phyloP scores from a whole-genome alignment of 2,329 filamentous ascomycete species.

The Cadophora luteo-olivacea region DNA sequence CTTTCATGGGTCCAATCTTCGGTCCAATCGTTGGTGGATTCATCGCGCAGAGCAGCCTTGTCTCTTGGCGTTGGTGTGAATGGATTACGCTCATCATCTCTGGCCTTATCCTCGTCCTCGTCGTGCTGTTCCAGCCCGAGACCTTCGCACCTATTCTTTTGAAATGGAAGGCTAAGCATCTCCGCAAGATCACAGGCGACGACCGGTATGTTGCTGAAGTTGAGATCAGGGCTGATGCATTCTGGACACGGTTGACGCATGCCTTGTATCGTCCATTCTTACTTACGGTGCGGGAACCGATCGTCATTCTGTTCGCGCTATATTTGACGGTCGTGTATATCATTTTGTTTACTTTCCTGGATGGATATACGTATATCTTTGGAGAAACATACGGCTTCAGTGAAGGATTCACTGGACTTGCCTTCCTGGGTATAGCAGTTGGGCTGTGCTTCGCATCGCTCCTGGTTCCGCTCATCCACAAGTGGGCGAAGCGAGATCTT shows the following conservation, averaged over 20 bases:
- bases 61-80: conserved; percentile 32
- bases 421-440: conserved; percentile 51
- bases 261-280: conserved; percentile 30
- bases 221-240: conserved; percentile 34
- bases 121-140: conserved; percentile 32
- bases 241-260: conserved; percentile 30
- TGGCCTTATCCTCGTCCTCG: conserved; percentile 21
- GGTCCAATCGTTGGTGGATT: conserved; percentile 30
- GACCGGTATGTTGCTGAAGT: conserved; percentile 30
- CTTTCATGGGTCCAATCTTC: conserved; percentile 36
- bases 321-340: conserved; percentile 35
- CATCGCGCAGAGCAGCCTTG: conserved; percentile 21
- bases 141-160: conserved; percentile 31
- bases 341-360: conserved; percentile 35
- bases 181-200: conserved; percentile 33
- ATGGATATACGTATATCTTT: conserved; percentile 34
- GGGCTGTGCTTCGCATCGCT: conserved; percentile 46
- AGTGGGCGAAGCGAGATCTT: conserved; percentile 36
- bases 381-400: conserved; percentile 42
- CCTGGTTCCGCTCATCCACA: conserved; percentile 46
- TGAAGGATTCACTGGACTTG: conserved; percentile 49
- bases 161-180: conserved; percentile 31
- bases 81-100: conserved; percentile 35
- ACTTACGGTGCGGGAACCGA: conserved; percentile 28
- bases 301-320: conserved; percentile 32